Base-by-base conservation (phyloP, 1,284 basidiomycete genomes). In the Rhodotorula sp. region DNA sequence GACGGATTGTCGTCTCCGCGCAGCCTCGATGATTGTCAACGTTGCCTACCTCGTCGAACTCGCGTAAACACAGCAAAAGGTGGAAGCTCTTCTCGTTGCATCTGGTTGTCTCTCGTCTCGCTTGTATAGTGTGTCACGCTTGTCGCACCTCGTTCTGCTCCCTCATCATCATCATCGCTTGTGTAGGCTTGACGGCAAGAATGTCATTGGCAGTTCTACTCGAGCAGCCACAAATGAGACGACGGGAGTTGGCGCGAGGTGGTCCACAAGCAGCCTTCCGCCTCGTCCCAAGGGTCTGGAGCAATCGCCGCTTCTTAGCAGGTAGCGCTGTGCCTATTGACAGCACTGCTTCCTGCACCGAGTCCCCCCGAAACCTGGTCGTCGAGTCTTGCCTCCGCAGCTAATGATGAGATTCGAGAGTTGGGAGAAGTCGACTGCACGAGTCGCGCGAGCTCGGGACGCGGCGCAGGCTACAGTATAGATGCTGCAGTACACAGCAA, bases 11-110 rank as follows among this genome's bases (percentile, higher is more conserved):
- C 24, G 19, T 5, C 4, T 19, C 2, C 49, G 24, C 32, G 36
- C 53, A 69, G 67, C 10, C n/a, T 24, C 54, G 17, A 34, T 52
- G 9, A 46, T 69, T 32, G 56, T 69, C 59, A 49, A 60, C 9
- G 30, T 34, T 30, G 29, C 29, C 4, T 22, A 59, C 32, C 59
- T 59, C 59, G 59, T 59, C 30, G 46, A 59, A 48, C 24, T 59
- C 9, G 32, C 24, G 29, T 44, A 13, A 44, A 8, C n/a, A 8
- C 47, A 49, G 47, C 53, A 32, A 39, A 55, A 36, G 10, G 54
- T 20, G 24, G 54, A 11, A 4, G 32, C 29, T 5, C n/a, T 39
- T 27, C 17, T 20, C 36, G 39, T 17, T 39, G 13, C 36, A 13
- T 39, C 36, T 13, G 39, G 39, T 44, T 44, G 39, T 44, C 7